Base-by-base conservation (phyloP, 352 stramenopile species). In the Pythium oligandrum region DNA sequence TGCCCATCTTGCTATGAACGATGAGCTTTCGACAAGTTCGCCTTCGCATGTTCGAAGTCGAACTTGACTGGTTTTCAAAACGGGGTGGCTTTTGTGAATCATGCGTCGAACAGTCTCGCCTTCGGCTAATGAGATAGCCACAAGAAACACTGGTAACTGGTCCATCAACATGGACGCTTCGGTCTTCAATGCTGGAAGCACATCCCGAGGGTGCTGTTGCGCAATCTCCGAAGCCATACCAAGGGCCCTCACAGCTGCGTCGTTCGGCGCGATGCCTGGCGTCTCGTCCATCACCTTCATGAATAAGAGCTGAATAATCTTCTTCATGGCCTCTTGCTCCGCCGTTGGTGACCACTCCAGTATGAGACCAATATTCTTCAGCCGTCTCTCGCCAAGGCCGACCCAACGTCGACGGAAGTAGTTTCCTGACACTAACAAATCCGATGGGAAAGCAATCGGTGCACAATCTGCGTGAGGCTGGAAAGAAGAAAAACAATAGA, bases 71-170 rank as follows among this genome's bases (percentile, higher is more conserved):
- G 73, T 70, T 42, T 82, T 64, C 52, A 94, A 80, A 11, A 87
- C 75, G 0, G 84, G 75, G 47, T 95, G 84, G 34, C 83, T 80
- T 53, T 88, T 85, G 69, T 99, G 96, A 55, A 99, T 97, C 63
- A 97, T 96, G 33, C 96, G 80, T 32, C 96, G 87, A 69, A 98
- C 90, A 34, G 93, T 98, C 70, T 99, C 96, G 5, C 96, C 97
- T 69, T 99, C 97, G 9, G 93, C 91, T 43, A 99, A 78, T 8
- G 95, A 99, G 40, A 99, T 69, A 2, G 90, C 96, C 37, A 97
- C 95, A 47, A 98, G 88, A 62, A 92, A 98, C 30, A 90, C 79
- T 0, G 83, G 77, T 38, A 76, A 62, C 0, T 57, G 60, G 30
- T 68, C 68, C 1, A 71, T 71, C 10, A 68, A 47, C 8, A 40